Evolutionary conservation across 805 yeast genomes (phyloP), one percentile per base, ranked within the genome.

Genomic region (Yamadazyma ubonensis): DNA sequence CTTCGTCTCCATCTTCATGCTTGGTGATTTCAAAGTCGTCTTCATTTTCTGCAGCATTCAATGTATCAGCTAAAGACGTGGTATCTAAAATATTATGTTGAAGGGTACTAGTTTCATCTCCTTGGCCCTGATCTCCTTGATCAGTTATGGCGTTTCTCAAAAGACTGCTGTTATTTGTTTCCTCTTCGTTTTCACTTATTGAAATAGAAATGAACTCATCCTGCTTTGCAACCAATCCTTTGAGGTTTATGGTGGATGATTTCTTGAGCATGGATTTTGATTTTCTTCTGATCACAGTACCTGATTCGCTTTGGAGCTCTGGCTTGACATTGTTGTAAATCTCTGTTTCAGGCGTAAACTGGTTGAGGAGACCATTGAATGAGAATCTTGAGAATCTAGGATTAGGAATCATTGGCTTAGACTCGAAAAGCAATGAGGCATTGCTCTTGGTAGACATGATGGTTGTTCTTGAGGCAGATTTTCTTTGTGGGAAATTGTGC

Each of bases 361-460:
- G 44, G 37, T 51, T 46, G 41, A 58, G 45, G 18, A 68, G 49
- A 2, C 69, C 72, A 36, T 67, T 66, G 49, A 70, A 65, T 0
- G 75, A 67, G 37, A 70, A 57, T 26, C 64, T 55, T 0, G 75
- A 70, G 40, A 70, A 70, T 25, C 68, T 50, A 8, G 73, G 73
- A 37, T 70, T 69, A 5, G 75, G 75, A 26, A 67, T 62, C 38
- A 64, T 52, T 5, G 41, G 6, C 45, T 57, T 38, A 25, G 15
- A 9, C 9, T 31, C 39, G 21, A 29, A n/a, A 18, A 33, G 10
- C 19, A 37, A 14, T 16, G 34, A 30, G 5, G 6, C 8, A 15
- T 36, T 36, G 25, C 32, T 38, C 15, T 21, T 31, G 12, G 31
- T 29, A 7, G 27, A 11, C 23, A 17, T 26, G 17, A 35, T 9